phyloP scores from a whole-genome alignment of 306 rosid genomes.

The Cucurbita ficifolia region DNA sequence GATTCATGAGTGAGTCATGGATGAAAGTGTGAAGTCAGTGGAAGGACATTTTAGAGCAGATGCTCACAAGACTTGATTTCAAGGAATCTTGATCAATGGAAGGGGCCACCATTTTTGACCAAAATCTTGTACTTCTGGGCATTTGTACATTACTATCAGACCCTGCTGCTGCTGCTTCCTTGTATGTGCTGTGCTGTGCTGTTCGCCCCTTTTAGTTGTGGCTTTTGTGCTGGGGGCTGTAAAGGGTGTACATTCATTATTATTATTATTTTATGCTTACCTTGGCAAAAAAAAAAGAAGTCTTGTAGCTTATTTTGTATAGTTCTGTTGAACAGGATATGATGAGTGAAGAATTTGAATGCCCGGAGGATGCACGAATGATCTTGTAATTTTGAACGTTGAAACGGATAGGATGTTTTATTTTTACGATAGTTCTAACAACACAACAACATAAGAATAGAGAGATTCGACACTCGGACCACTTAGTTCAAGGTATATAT shows the following conservation, averaged over 20 bases:
- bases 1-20: background rate
- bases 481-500: too few species aligned
- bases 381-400: too few species aligned
- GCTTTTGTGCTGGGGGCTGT: conserved; percentile 1
- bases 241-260: background rate
- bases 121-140: background rate
- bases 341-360: background rate
- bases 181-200: background rate
- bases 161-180: background rate
- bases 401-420: too few species aligned
- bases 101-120: background rate
- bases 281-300: background rate
- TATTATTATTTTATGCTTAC: background rate
- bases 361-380: background rate
- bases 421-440: too few species aligned
- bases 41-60: background rate
- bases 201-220: background rate
- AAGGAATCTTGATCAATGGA: background rate
- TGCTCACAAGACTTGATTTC: background rate
- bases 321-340: background rate
- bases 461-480: too few species aligned
- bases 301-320: background rate
- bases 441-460: too few species aligned
- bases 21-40: background rate
- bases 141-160: background rate